Evolutionary conservation across 768 basidiomycete genomes (phyloP), one percentile per base, ranked within the genome.

Genomic region (Boletus subparvulus): DNA sequence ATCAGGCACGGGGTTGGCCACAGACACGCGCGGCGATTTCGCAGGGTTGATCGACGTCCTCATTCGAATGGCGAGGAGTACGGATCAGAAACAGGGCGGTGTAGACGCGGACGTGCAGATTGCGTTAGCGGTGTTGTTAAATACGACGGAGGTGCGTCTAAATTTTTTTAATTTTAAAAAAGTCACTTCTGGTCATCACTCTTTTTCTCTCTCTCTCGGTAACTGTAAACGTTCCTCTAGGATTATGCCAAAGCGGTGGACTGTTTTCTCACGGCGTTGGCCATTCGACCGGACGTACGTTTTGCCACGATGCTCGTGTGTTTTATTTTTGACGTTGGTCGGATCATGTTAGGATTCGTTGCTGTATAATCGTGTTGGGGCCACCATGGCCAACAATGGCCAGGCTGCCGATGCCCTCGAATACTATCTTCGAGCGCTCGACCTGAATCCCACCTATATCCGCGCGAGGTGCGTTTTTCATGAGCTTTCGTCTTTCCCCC

Each of bases 101-200:
- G 81, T 98, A 24, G 97, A 99, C 70, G 87, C 96, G 10, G 96
- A 99, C 70, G 86, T 95, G 30, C 97, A 99, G 74, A 85, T 98
- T 47, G 97, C 94, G 6, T 78, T 99, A 48, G 96, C 94, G 5
- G 89, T 98, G 39, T 68, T 98, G 65, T 80, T 99, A 70, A 98
- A 97, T 71, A 84, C 90, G 10, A 92, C 87, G 55, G 96, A 97
- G 79, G 93, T 92, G 58, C 26, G 76, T 63, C 2, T 32, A 32
- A 4, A 6, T 5, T 40, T 47, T 42, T 39, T 41, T 7, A 45
- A 4, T 40, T 24, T 37, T 3, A 32, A 32, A 32, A 32, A 32
- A 21, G 17, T 26, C 37, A n/a, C 37, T 11, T 52, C 32, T 3
- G 9, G 37, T n/a, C 51, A 19, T 52, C 49, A 33, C 21, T 39